Conservation (phyloP, 2,329 filamentous ascomycete species). For the Colletotrichum neosansevieriae region DNA sequence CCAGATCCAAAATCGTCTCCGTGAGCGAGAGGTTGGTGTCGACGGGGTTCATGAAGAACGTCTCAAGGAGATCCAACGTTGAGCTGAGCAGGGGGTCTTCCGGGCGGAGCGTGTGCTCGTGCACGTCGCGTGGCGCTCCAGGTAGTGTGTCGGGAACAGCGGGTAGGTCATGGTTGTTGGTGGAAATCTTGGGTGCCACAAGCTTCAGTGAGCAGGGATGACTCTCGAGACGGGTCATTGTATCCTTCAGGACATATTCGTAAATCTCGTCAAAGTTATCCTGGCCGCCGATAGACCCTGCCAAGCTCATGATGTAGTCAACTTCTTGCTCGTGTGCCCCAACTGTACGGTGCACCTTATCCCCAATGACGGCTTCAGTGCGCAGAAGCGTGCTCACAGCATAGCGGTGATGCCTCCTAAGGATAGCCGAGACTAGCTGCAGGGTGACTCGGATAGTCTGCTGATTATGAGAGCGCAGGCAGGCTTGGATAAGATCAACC, state of each 20-base stretch:
- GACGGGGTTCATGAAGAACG: slow-evolving; percentile 90
- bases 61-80: slow-evolving; percentile 77
- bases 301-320: slow-evolving; percentile 76
- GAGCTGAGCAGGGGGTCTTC: slow-evolving; percentile 75
- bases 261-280: slow-evolving; percentile 81
- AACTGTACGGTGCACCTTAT: slow-evolving; percentile 71
- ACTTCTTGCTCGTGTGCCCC: slow-evolving; percentile 82
- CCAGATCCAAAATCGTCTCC: slow-evolving; percentile 83
- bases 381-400: slow-evolving; percentile 82
- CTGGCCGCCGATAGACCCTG: slow-evolving; percentile 75
- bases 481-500: slow-evolving; percentile 89
- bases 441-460: slow-evolving; percentile 93
- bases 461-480: slow-evolving; percentile 83
- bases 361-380: slow-evolving; percentile 69
- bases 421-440: slow-evolving; percentile 85
- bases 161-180: slow-evolving; percentile 68
- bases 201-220: slow-evolving; percentile 79
- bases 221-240: slow-evolving; percentile 74
- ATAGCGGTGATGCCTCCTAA: slow-evolving; percentile 89
- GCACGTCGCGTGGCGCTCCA: slow-evolving; percentile 71
- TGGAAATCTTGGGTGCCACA: slow-evolving; percentile 71
- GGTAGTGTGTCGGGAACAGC: slow-evolving; percentile 68
- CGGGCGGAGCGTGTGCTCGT: slow-evolving; percentile 70
- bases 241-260: slow-evolving; percentile 78
- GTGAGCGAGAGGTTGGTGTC: slow-evolving; percentile 92